Evolutionary conservation across 2,329 filamentous ascomycete genomes (phyloP).

Genomic region (Ilyonectria sp.): DNA sequence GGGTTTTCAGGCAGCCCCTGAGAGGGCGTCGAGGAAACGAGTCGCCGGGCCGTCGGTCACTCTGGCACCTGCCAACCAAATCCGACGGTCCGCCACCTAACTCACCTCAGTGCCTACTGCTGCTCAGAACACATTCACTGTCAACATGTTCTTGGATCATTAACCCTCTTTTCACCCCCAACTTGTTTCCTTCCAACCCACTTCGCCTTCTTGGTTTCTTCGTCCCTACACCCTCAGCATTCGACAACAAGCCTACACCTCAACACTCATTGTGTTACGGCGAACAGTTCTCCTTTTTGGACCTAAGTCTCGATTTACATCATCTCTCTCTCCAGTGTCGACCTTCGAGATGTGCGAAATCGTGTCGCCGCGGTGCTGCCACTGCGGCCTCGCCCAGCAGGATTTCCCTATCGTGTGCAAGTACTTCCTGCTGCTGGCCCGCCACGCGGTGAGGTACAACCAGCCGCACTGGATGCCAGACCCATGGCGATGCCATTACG

Average conservation of each 20-base stretch:
- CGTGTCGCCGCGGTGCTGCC: neutral
- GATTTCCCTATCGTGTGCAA: neutral
- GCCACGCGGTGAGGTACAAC: neutral
- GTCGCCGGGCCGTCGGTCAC: too few relatives aligned
- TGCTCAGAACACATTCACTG: neutral
- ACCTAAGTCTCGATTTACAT: neutral
- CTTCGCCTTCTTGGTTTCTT: neutral
- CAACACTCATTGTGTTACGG: neutral
- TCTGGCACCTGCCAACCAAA: neutral
- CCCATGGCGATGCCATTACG: neutral
- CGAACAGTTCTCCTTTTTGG: neutral
- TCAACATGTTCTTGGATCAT: neutral
- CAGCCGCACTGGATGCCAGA: neutral
- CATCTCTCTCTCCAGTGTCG: too few relatives aligned
- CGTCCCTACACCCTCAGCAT: too few relatives aligned
- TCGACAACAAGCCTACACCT: neutral
- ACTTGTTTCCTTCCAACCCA: neutral
- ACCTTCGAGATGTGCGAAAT: slow-evolving; percentile 17
- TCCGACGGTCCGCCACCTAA: neutral
- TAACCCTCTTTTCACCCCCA: neutral
- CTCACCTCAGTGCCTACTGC: neutral
- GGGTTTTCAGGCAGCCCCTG: too few relatives aligned
- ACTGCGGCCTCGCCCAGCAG: slow-evolving; percentile 1
- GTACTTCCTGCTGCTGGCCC: neutral
- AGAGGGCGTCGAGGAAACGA: too few relatives aligned